Base-by-base conservation (phyloP, 371 early-diverging fungal species). In the Mucor racemosus region DNA sequence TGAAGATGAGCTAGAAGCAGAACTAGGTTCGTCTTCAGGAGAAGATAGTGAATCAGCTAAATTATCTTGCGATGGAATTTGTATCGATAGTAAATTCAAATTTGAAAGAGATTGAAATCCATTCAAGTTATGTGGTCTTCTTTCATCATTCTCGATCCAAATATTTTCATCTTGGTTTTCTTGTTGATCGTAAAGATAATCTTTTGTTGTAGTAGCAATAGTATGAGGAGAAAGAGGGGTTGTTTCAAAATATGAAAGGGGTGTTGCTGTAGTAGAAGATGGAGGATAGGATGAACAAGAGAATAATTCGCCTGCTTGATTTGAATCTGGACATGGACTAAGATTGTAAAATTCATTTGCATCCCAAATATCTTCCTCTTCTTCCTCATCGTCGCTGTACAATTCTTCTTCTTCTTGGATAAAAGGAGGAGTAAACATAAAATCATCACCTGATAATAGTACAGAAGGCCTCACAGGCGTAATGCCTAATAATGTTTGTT, bases 371-470 rank as follows among this genome's bases (percentile, higher is more conserved):
- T 19, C 26, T n/a, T 50, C 50, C 21, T 65, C 58, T n/a, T 48
- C 58, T 34, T 61, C 61, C 1, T 54, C 64, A 15, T 64, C 64
- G 7, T 60, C 58, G 3, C 55, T 58, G 42, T 60, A 65, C 4
- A 55, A 50, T 10, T 58, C 54, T 13, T 58, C 34, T 21, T 62
- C 61, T 33, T 64, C 73, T 21, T 68, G 76, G 3, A 72, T 66
- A 40, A 81, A 60, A 17, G 78, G 77, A 31, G 76, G 83, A 3
- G 83, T 82, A 63, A 80, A 82, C 77, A 82, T 73, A 46, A 75
- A 75, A 39, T 82, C 83, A 39, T 82, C 83, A 35, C 80, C 83
- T 33, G 75, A 75, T 21, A 82, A 59, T 13, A 76, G 44, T 11
- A 82, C 83, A 13, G 75, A 67, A 13, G 83, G 77, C 38, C 65